Evolutionary conservation across 2,329 filamentous ascomycete genomes (phyloP).

Genomic region (Thelonectria blattea): DNA sequence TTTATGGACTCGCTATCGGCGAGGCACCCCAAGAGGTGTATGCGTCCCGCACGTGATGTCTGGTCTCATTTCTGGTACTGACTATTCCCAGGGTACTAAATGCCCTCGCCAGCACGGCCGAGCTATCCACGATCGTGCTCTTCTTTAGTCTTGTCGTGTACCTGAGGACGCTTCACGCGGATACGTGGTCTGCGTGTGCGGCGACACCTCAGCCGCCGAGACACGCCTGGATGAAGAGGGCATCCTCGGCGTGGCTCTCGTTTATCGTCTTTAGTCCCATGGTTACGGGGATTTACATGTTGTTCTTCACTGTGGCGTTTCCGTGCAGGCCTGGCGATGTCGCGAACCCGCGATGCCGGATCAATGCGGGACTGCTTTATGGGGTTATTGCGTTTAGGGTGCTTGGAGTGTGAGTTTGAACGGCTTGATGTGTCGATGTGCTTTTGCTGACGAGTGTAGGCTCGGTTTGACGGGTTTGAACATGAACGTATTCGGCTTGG

Average conservation of each 20-base stretch:
- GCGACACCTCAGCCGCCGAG: background rate
- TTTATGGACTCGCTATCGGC: background rate
- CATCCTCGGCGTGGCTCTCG: background rate
- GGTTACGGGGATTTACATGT: background rate
- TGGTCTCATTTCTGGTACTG: background rate
- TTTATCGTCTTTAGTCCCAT: background rate
- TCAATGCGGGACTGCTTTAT: background rate
- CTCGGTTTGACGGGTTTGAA: background rate
- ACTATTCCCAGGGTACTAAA: background rate
- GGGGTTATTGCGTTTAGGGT: background rate
- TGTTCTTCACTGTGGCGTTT: background rate
- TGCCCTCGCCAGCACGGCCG: background rate
- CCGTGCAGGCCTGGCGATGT: background rate
- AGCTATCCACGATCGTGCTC: background rate
- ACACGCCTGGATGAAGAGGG: background rate
- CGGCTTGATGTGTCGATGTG: background rate
- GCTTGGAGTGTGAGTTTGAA: background rate
- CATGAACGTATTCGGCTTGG: background rate
- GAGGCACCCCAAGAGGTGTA: background rate
- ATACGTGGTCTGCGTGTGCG: background rate
- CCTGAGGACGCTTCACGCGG: background rate
- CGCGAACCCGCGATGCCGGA: background rate
- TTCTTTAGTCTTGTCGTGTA: background rate
- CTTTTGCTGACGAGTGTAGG: background rate
- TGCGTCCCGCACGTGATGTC: no score